These are phyloP conservation scores for Acer yangbiense DNA, from an alignment of 345 rosid species.

Conservation along the genomic window DNA sequence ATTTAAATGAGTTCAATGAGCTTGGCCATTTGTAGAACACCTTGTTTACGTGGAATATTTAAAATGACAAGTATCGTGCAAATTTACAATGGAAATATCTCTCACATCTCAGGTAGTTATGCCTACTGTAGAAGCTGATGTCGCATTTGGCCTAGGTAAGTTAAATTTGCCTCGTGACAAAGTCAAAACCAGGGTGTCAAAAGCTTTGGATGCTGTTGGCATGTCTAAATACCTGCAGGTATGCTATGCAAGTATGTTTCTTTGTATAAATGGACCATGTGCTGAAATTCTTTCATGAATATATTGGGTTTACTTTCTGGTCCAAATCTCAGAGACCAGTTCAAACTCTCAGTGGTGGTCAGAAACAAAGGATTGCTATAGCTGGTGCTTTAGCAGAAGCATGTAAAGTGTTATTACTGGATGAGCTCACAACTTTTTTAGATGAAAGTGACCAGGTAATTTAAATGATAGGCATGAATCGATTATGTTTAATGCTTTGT, in stretches of 20 bases:
- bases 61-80: not conserved
- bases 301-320: constrained; percentile 6
- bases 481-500: not conserved
- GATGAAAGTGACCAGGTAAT: constrained; percentile 87
- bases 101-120: constrained; percentile 70
- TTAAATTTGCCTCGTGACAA: constrained; percentile 52
- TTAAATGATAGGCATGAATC: not conserved
- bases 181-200: constrained; percentile 64
- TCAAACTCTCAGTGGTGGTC: constrained; percentile 97
- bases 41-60: constrained; percentile 1
- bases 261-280: not conserved
- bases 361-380: constrained; percentile 92
- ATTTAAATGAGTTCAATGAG: not conserved
- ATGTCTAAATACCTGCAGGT: constrained; percentile 71
- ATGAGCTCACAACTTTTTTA: constrained; percentile 92
- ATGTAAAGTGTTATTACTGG: constrained; percentile 78
- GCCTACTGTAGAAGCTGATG: constrained; percentile 98
- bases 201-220: constrained; percentile 77
- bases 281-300: not conserved
- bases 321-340: constrained; percentile 70
- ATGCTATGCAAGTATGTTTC: constrained; percentile 8
- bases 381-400: constrained; percentile 98
- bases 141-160: constrained; percentile 92
- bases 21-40: not conserved
- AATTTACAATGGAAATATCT: constrained; percentile 7